phyloP scores from a whole-genome alignment of 805 yeast genomes.

The Brettanomyces anomalus region DNA sequence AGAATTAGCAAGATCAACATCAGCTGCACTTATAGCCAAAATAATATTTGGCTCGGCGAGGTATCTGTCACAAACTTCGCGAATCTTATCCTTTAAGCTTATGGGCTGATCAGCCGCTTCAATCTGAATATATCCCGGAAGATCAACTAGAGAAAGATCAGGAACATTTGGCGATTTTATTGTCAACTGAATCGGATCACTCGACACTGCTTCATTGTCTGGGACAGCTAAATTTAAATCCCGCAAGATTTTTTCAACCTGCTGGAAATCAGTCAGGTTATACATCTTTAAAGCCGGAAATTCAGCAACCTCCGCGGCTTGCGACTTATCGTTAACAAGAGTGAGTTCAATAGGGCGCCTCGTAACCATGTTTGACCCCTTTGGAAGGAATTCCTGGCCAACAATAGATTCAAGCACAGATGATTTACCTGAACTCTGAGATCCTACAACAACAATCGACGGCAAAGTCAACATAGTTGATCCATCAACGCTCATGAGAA shows the following conservation, averaged over 20 bases:
- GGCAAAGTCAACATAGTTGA: slow-evolving; percentile 76
- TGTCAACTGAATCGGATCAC: slow-evolving; percentile 88
- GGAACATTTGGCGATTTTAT: slow-evolving; percentile 87
- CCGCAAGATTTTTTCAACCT: slow-evolving; percentile 76
- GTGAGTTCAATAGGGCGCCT: slow-evolving; percentile 96
- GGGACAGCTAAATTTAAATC: slow-evolving; percentile 94
- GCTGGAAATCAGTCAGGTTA: slow-evolving; percentile 77
- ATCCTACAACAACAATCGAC: slow-evolving; percentile 93
- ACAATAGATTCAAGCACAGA: slow-evolving; percentile 94
- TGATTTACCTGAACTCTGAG: slow-evolving; percentile 95
- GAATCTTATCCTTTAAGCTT: slow-evolving; percentile 69
- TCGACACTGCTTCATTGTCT: slow-evolving; percentile 72
- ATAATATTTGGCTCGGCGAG: slow-evolving; percentile 89
- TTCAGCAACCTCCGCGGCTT: slow-evolving; percentile 80
- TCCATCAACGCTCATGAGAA: slow-evolving; percentile 64
- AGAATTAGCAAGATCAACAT: slow-evolving; percentile 94
- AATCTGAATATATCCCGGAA: slow-evolving; percentile 96
- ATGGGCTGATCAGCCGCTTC: slow-evolving; percentile 95
- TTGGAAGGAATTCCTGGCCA: slow-evolving; percentile 96
- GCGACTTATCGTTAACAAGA: slow-evolving; percentile 72
- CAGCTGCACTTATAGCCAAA: slow-evolving; percentile 94
- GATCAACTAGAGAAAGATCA: slow-evolving; percentile 86
- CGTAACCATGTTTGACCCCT: slow-evolving; percentile 97
- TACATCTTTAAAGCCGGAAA: slow-evolving; percentile 83
- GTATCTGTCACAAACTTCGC: slow-evolving; percentile 74